These are phyloP conservation scores for Salix viminalis DNA, from an alignment of 345 rosid genomes.

Conservation along the genomic window DNA sequence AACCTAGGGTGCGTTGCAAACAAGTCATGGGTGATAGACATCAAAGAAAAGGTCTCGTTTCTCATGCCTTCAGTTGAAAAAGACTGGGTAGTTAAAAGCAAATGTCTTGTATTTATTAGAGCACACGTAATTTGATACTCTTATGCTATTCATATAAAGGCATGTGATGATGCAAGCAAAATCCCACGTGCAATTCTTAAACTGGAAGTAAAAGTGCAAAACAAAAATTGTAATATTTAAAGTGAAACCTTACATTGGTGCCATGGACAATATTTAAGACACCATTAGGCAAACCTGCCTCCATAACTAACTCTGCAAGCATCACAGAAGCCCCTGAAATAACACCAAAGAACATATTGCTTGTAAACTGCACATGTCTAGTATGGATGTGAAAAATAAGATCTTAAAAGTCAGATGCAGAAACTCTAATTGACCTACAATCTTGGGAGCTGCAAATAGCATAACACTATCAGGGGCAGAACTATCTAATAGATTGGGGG, in stretches of 20 bases:
- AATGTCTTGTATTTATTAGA: no score
- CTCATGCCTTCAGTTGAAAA: background rate
- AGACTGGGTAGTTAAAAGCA: background rate
- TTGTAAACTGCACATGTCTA: background rate
- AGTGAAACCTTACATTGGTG: constrained; percentile 29
- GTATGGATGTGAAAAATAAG: background rate
- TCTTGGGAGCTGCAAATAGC: background rate
- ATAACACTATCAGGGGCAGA: background rate
- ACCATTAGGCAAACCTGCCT: constrained; percentile 53
- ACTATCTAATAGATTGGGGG: no score
- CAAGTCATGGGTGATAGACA: background rate
- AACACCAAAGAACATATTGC: constrained; percentile 2
- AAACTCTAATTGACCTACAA: background rate
- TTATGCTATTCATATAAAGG: background rate
- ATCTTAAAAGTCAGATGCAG: background rate
- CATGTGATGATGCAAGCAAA: background rate
- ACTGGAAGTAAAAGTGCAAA: background rate
- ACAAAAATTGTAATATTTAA: background rate
- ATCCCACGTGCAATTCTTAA: background rate
- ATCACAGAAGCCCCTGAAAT: constrained; percentile 41
- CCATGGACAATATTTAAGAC: constrained; percentile 54
- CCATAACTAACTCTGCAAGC: constrained; percentile 50
- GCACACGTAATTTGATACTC: no score
- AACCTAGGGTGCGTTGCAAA: no score
- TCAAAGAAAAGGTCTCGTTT: background rate